These are phyloP conservation scores for Aspergillus ustus DNA, from an alignment of 2,329 filamentous ascomycete species.

Conservation along the genomic window DNA sequence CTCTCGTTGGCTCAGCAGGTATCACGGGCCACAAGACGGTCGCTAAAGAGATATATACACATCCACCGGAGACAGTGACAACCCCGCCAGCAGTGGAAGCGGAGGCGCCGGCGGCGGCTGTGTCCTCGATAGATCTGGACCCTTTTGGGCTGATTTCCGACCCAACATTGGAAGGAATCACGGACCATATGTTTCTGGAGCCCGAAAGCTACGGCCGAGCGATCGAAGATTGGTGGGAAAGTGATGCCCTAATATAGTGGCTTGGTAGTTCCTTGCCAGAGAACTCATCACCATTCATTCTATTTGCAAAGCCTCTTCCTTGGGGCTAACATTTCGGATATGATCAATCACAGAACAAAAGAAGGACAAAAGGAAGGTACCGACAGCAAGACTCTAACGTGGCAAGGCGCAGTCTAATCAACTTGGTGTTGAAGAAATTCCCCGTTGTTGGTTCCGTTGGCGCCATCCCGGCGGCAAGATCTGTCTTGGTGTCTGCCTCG, in stretches of 20 bases:
- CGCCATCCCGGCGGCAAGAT: constrained; percentile 7
- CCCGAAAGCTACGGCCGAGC: constrained; percentile 17
- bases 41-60: constrained; percentile 39
- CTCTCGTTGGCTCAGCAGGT: constrained; percentile 45
- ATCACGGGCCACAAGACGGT: constrained; percentile 46
- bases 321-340: not conserved
- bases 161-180: constrained; percentile 12
- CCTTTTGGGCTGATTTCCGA: constrained; percentile 14
- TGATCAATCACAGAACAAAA: not conserved
- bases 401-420: constrained; percentile 4
- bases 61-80: constrained; percentile 36
- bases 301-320: not conserved
- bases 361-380: not conserved
- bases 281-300: constrained; percentile 7
- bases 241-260: constrained; percentile 13
- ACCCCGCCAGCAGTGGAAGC: constrained; percentile 11
- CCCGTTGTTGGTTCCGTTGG: constrained; percentile 12
- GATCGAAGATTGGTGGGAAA: constrained; percentile 19
- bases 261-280: not conserved
- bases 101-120: constrained; percentile 1
- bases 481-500: constrained; percentile 11
- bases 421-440: constrained; percentile 1
- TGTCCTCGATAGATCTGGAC: constrained; percentile 13
- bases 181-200: constrained; percentile 17
- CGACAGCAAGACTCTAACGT: not conserved